Evolutionary conservation across 2,329 filamentous ascomycete genomes (phyloP).

Genomic region (Herpotrichia juniperi): DNA sequence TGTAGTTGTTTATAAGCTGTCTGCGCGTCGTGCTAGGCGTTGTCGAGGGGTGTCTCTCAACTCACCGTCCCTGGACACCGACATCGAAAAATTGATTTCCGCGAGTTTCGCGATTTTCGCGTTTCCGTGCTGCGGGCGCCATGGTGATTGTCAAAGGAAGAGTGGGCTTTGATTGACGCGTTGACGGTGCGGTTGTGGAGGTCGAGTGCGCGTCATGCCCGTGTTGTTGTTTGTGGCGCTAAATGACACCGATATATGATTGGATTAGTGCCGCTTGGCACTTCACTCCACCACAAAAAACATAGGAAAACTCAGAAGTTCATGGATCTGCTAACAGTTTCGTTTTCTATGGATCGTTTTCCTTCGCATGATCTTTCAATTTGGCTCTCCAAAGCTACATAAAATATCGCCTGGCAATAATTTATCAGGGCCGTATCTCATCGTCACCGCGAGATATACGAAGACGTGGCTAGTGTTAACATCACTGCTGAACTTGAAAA

Average conservation of each 20-base stretch:
- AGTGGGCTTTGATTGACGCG: constrained; percentile 19
- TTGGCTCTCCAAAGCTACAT: too few species aligned
- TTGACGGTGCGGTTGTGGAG: constrained; percentile 13
- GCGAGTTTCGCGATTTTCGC: constrained; percentile 48
- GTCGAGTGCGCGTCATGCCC: neutral
- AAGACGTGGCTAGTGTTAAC: too few species aligned
- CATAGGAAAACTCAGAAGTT: neutral
- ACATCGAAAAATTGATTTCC: constrained; percentile 48
- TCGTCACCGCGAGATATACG: too few species aligned
- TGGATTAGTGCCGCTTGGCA: constrained; percentile 2
- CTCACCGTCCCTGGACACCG: constrained; percentile 47
- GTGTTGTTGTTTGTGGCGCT: constrained; percentile 10
- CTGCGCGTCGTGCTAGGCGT: constrained; percentile 4
- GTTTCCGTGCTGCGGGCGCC: constrained; percentile 40
- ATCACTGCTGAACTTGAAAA: too few species aligned
- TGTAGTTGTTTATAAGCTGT: constrained; percentile 47
- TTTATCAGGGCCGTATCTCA: too few species aligned
- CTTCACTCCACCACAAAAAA: neutral
- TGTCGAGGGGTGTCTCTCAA: constrained; percentile 6
- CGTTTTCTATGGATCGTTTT: too few species aligned
- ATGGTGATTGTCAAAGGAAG: constrained; percentile 17
- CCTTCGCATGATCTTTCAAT: too few species aligned
- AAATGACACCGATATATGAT: constrained; percentile 1
- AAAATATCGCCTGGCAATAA: too few species aligned
- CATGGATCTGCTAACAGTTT: too few species aligned